phyloP scores from a whole-genome alignment of 164 flowering plant species.

The Kingdonia uniflora region DNA sequence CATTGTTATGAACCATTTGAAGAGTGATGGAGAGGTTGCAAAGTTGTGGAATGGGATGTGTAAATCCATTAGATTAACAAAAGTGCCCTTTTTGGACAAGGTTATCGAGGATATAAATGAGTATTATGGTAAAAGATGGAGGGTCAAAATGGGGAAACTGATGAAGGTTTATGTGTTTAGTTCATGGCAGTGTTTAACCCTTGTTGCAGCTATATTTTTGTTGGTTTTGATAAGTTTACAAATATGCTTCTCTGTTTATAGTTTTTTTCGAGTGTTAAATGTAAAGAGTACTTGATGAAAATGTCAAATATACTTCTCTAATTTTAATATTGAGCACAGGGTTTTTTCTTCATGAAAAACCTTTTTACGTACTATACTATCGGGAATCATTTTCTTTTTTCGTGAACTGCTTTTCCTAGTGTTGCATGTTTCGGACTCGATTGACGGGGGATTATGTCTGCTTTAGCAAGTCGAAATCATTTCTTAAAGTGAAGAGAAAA shows the following conservation, averaged over 20 bases:
- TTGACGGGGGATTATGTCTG: too few relatives aligned
- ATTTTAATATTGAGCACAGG: too few relatives aligned
- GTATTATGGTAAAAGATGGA: slow-evolving; percentile 41
- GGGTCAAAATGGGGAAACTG: slow-evolving; percentile 23
- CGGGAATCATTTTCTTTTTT: too few relatives aligned
- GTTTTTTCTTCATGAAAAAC: too few relatives aligned
- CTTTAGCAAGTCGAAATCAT: too few relatives aligned
- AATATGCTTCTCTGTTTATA: slow-evolving; percentile 41
- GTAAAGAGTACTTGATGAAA: too few relatives aligned
- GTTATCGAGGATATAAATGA: slow-evolving; percentile 60
- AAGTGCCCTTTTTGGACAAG: slow-evolving; percentile 42
- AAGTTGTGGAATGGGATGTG: slow-evolving; percentile 70
- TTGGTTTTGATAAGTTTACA: slow-evolving; percentile 36
- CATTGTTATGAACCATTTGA: slow-evolving; percentile 44
- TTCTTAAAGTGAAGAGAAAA: too few relatives aligned
- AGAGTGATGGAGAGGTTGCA: slow-evolving; percentile 56
- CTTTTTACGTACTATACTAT: too few relatives aligned
- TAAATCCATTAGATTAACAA: slow-evolving; percentile 47
- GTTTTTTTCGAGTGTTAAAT: slow-evolving; percentile 14
- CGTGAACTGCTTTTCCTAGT: too few relatives aligned
- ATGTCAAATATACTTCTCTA: too few relatives aligned
- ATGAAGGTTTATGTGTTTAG: slow-evolving; percentile 34
- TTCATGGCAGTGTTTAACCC: slow-evolving; percentile 47
- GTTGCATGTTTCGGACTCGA: too few relatives aligned
- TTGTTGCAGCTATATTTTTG: slow-evolving; percentile 32